These are phyloP conservation scores for Torulaspora pretoriensis DNA, from an alignment of 1,139 yeast species.

Conservation along the genomic window DNA sequence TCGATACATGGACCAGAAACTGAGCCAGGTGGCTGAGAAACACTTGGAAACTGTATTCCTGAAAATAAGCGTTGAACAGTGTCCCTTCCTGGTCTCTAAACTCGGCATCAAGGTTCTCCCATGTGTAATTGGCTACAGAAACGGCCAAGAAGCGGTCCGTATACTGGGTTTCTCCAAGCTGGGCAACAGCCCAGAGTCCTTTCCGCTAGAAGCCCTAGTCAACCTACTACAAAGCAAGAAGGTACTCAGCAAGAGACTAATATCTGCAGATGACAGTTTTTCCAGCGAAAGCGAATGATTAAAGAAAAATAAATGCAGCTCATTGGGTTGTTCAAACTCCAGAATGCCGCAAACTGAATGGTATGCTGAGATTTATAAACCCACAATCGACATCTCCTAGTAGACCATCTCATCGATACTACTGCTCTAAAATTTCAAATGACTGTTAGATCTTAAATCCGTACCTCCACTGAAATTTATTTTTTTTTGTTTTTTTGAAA, in stretches of 20 bases:
- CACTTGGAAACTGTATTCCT: conserved; percentile 55
- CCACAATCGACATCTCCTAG: too few species aligned
- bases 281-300: background rate
- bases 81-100: conserved; percentile 67
- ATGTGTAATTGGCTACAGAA: conserved; percentile 57
- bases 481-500: background rate
- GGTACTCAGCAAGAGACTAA: conserved; percentile 31
- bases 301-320: background rate
- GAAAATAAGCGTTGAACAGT: conserved; percentile 56
- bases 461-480: background rate
- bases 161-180: conserved; percentile 66
- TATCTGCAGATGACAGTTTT: background rate
- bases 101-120: conserved; percentile 66
- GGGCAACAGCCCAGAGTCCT: conserved; percentile 39
- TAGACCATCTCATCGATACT: background rate
- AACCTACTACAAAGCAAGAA: conserved; percentile 36
- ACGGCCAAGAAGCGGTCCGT: conserved; percentile 56
- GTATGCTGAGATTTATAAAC: too few species aligned
- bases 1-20: conserved; percentile 49
- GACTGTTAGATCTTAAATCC: conserved; percentile 4
- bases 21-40: conserved; percentile 48
- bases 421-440: background rate
- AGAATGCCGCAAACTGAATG: too few species aligned
- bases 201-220: conserved; percentile 47
- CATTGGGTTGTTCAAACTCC: background rate